Percentiles rank a stretch among this genome's conserved stretches.
These are phyloP conservation scores for Clitocybe nebularis DNA, from an alignment of 1,284 basidiomycete genomes.

Conservation along the genomic window DNA sequence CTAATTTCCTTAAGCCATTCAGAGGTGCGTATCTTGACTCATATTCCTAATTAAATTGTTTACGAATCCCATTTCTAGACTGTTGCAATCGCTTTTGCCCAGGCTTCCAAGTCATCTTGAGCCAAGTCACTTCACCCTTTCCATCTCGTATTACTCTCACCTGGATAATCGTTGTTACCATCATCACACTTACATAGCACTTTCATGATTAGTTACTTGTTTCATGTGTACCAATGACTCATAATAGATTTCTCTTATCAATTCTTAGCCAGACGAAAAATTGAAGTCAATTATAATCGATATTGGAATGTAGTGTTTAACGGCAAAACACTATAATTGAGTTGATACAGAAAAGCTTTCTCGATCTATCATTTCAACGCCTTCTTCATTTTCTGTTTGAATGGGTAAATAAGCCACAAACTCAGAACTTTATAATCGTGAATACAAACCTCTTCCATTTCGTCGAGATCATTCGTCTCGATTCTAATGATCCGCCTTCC, in stretches of 20 bases:
- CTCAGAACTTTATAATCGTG: background rate
- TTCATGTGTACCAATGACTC: conserved; percentile 9
- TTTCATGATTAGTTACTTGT: conserved; percentile 7
- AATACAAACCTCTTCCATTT: conserved; percentile 77
- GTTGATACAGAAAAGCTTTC: no score
- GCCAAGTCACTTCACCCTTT: background rate
- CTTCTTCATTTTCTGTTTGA: conserved; percentile 67
- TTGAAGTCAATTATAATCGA: background rate
- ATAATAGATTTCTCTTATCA: conserved; percentile 12
- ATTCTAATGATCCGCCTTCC: conserved; percentile 78
- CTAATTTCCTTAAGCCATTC: conserved; percentile 91
- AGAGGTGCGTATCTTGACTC: conserved; percentile 50
- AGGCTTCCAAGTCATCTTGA: conserved; percentile 42
- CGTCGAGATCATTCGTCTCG: conserved; percentile 81
- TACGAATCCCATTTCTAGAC: conserved; percentile 41
- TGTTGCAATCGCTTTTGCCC: conserved; percentile 79
- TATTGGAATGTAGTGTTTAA: no score
- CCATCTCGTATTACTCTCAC: background rate
- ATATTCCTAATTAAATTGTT: no score
- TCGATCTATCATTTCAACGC: conserved; percentile 57
- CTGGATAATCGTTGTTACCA: conserved; percentile 13
- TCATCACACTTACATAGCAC: conserved; percentile 7
- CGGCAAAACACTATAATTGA: no score
- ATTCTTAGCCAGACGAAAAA: background rate
- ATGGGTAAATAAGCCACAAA: conserved; percentile 6